Percentiles rank a stretch among this genome's conserved stretches.
These are phyloP conservation scores for Henningerozyma blattae DNA, from an alignment of 805 yeast species.

Conservation along the genomic window DNA sequence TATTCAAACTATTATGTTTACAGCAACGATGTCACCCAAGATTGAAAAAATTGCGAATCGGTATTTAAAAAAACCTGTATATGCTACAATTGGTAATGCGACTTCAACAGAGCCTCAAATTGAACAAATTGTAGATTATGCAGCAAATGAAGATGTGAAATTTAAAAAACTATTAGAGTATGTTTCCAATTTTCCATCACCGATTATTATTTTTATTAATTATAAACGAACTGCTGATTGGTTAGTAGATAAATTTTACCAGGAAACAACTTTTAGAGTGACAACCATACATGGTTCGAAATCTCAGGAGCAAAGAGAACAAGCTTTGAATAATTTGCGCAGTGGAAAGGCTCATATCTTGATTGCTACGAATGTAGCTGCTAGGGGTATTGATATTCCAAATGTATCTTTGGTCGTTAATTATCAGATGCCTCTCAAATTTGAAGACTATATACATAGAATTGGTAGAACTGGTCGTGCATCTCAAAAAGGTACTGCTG, in stretches of 20 bases:
- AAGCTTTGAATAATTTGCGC: constrained; percentile 51
- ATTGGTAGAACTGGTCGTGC: constrained; percentile 97
- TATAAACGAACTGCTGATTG: constrained; percentile 62
- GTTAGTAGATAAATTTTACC: constrained; percentile 38
- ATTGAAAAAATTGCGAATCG: constrained; percentile 56
- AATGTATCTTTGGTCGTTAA: constrained; percentile 77
- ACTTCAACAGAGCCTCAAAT: constrained; percentile 48
- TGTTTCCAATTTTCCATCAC: constrained; percentile 30
- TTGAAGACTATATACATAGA: constrained; percentile 84
- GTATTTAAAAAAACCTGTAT: constrained; percentile 51
- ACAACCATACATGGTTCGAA: constrained; percentile 79
- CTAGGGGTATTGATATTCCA: constrained; percentile 90
- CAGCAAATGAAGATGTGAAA: constrained; percentile 33
- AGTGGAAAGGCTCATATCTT: constrained; percentile 45
- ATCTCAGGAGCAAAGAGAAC: constrained; percentile 74
- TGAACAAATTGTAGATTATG: constrained; percentile 52
- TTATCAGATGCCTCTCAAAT: constrained; percentile 65
- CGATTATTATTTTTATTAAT: constrained; percentile 74
- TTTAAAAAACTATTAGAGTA: constrained; percentile 21
- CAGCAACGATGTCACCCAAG: constrained; percentile 80
- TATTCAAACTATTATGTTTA: constrained; percentile 71
- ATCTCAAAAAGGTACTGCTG: constrained; percentile 65
- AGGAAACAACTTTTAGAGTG: constrained; percentile 33
- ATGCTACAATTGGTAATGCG: constrained; percentile 53
- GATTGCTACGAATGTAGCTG: constrained; percentile 92